These are phyloP conservation scores for Metahyphopichia silvanorum DNA, from an alignment of 805 yeast genomes.

Conservation along the genomic window DNA sequence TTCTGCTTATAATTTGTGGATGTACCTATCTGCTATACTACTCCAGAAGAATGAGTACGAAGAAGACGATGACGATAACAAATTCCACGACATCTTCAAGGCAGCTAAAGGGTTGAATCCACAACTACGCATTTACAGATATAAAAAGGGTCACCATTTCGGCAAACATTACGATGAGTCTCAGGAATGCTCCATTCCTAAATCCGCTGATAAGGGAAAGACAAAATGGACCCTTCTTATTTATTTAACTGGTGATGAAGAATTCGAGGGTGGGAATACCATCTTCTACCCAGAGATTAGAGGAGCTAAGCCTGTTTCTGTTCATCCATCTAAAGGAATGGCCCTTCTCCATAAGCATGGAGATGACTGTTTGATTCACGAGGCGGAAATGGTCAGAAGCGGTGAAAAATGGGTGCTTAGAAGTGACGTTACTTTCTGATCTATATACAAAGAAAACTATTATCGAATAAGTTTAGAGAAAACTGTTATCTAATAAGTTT, in stretches of 20 bases:
- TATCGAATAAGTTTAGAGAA: no score
- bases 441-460: no score
- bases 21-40: slow-evolving; percentile 30
- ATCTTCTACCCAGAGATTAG: slow-evolving; percentile 40
- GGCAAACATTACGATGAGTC: slow-evolving; percentile 62
- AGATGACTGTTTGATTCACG: slow-evolving; percentile 59
- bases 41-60: slow-evolving; percentile 24
- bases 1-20: slow-evolving; percentile 42
- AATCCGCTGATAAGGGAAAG: slow-evolving; percentile 24
- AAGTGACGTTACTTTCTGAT: slow-evolving; percentile 49
- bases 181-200: slow-evolving; percentile 26
- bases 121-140: slow-evolving; percentile 54
- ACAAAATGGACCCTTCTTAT: slow-evolving; percentile 61
- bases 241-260: slow-evolving; percentile 55
- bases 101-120: slow-evolving; percentile 51
- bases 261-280: slow-evolving; percentile 59
- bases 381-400: slow-evolving; percentile 46
- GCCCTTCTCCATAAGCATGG: slow-evolving; percentile 66
- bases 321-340: slow-evolving; percentile 52
- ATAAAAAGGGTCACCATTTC: slow-evolving; percentile 54
- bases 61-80: slow-evolving; percentile 19
- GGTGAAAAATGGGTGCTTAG: slow-evolving; percentile 65
- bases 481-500: no score
- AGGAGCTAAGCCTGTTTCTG: slow-evolving; percentile 21
- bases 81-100: slow-evolving; percentile 24